Evolutionary conservation across 2,329 filamentous ascomycete species (phyloP).

Genomic region (Corniculantispora saksenae): DNA sequence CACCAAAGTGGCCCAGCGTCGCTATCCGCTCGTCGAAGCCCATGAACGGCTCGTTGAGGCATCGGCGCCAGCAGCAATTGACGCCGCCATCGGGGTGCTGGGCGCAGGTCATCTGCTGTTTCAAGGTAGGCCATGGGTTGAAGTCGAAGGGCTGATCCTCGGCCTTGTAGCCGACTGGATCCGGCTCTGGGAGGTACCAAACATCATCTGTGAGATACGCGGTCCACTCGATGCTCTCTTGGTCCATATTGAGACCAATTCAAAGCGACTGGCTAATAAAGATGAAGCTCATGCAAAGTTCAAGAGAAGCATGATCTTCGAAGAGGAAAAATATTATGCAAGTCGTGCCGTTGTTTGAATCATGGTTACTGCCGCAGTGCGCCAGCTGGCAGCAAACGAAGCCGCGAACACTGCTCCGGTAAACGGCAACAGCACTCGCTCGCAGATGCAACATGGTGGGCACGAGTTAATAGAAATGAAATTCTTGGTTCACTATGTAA

Average conservation of each 20-base stretch:
- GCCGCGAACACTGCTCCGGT: not conserved
- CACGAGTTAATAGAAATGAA: not conserved
- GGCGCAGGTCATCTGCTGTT: not conserved
- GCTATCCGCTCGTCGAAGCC: not conserved
- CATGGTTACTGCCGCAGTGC: not conserved
- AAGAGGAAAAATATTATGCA: not conserved
- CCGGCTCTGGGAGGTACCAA: not conserved
- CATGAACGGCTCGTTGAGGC: not conserved
- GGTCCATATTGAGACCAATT: not conserved
- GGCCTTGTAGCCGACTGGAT: not conserved
- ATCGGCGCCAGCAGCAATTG: not conserved
- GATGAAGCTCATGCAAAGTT: not conserved
- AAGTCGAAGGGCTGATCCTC: not conserved
- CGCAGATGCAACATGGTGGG: too few species aligned
- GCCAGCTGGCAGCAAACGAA: slow-evolving; percentile 17
- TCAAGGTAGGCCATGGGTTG: not conserved
- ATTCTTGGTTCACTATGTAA: not conserved
- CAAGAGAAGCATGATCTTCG: not conserved
- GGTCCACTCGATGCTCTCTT: not conserved
- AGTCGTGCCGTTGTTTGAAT: not conserved
- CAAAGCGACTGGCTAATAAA: too few species aligned
- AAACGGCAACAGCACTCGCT: not conserved
- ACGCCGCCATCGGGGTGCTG: not conserved
- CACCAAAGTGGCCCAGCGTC: not conserved
- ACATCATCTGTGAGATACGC: not conserved